phyloP scores from a whole-genome alignment of 2,329 filamentous ascomycete species.

The Alternaria conjuncta region DNA sequence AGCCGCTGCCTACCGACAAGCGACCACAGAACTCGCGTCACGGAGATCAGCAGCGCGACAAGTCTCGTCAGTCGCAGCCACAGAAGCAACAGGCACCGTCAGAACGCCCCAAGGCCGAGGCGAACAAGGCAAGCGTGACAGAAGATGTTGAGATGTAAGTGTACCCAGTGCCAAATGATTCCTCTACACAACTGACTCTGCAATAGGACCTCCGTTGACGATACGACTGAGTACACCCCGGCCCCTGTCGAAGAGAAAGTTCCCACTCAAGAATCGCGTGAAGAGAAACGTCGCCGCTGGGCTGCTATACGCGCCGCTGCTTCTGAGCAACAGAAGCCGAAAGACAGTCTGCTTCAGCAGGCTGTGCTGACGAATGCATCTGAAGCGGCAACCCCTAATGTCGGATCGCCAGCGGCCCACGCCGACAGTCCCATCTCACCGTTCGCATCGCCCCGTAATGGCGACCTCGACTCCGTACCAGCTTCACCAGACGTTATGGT shows the following conservation, averaged over 20 bases:
- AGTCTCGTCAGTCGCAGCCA: constrained; percentile 5
- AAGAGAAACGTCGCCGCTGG: constrained; percentile 44
- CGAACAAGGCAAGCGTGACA: constrained; percentile 6
- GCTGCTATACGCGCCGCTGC: constrained; percentile 39
- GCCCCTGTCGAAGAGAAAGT: constrained; percentile 32
- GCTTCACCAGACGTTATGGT: constrained; percentile 49
- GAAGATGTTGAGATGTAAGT: constrained; percentile 30
- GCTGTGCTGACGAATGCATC: constrained; percentile 69
- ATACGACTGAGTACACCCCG: constrained; percentile 26
- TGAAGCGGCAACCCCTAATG: constrained; percentile 61
- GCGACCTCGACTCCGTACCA: constrained; percentile 47
- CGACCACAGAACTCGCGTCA: constrained; percentile 8
- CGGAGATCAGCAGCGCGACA: constrained; percentile 1
- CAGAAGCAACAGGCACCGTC: constrained; percentile 11
- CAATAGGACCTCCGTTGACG: constrained; percentile 22
- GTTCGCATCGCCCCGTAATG: constrained; percentile 46
- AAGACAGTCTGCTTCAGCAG: constrained; percentile 70
- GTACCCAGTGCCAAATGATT: not conserved
- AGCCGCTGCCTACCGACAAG: constrained; percentile 14
- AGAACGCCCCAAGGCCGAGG: constrained; percentile 1
- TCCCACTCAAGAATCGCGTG: constrained; percentile 39
- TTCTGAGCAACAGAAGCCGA: constrained; percentile 59
- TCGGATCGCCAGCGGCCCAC: constrained; percentile 48
- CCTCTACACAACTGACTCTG: constrained; percentile 12
- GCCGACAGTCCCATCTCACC: constrained; percentile 45